Evolutionary conservation across 768 basidiomycete species (phyloP), one percentile per base, ranked within the genome.

Genomic region (Coprinopsis strossmayeri): DNA sequence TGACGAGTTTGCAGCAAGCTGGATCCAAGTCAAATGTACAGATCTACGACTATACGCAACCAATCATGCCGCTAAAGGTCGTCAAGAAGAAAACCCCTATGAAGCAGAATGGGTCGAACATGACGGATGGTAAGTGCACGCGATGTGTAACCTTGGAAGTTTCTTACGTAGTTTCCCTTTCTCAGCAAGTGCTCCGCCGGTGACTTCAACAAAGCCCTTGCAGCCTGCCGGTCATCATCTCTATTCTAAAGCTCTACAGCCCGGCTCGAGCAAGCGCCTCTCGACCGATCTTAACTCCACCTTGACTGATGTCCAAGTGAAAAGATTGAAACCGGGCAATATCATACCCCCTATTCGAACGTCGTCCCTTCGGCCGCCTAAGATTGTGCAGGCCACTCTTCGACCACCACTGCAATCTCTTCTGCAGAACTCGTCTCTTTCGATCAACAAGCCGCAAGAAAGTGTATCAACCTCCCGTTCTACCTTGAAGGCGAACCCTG

Each of bases 61-160:
- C 48, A 5, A 28, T 44, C 5, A 42, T 34, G 41, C 48, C 48
- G 9, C 35, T 49, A 30, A 49, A 49, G 34, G 48, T 49, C 9
- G 48, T 49, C 17, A 49, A 49, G 24, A 49, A 35, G 32, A 39
- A 9, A 17, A 15, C 21, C 26, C 10, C 24, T 17, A 10, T 17
- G 24, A 24, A 25, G 21, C n/a, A n/a, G n/a, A n/a, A n/a, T n/a
- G n/a, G n/a, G n/a, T n/a, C n/a, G n/a, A n/a, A n/a, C n/a, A n/a
- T n/a, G n/a, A n/a, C n/a, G n/a, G n/a, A n/a, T n/a, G n/a, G n/a
- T n/a, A n/a, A n/a, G n/a, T n/a, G n/a, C n/a, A n/a, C n/a, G n/a
- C n/a, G n/a, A n/a, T n/a, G n/a, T n/a, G n/a, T n/a, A n/a, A n/a
- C n/a, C n/a, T n/a, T n/a, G n/a, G n/a, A n/a, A n/a, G n/a, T n/a